A percentile compares a stretch with the other conserved stretches of the same genome.
These are phyloP conservation scores for Penicillium cosmopolitanum DNA, from an alignment of 495 filamentous ascomycete genomes.

Conservation along the genomic window DNA sequence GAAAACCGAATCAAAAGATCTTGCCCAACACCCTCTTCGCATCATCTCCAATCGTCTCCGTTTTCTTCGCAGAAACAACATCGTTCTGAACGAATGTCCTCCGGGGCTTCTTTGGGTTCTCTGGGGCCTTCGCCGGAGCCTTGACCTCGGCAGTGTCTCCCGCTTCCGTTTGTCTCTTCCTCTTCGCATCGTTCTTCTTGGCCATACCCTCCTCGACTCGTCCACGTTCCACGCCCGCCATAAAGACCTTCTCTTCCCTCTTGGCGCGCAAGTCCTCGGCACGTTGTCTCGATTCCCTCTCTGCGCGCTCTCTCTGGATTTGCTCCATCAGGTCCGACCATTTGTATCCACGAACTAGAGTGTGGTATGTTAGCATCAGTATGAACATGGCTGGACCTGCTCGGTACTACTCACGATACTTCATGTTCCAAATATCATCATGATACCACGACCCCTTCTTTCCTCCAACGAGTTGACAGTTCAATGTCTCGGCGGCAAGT, in stretches of 20 bases:
- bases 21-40: constrained; percentile 78
- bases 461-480: constrained; percentile 1
- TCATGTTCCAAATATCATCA: constrained; percentile 89
- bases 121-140: constrained; percentile 7
- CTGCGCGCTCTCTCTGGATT: constrained; percentile 79
- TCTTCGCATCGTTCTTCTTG: constrained; percentile 64
- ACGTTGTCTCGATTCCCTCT: constrained; percentile 75
- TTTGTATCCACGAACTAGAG: constrained; percentile 41
- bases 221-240: constrained; percentile 79
- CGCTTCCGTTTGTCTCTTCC: constrained; percentile 39
- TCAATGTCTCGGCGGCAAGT: constrained; percentile 32
- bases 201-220: constrained; percentile 75
- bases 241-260: constrained; percentile 82
- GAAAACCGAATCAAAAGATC: constrained; percentile 60
- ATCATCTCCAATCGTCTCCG: constrained; percentile 60
- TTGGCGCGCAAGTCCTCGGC: constrained; percentile 78
- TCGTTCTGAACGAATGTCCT: constrained; percentile 78
- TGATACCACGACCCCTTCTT: constrained; percentile 73
- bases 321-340: constrained; percentile 71
- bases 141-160: constrained; percentile 22
- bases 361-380: constrained; percentile 27
- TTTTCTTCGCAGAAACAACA: constrained; percentile 48
- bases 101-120: constrained; percentile 31
- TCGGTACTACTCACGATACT: constrained; percentile 53
- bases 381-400: background rate